Conservation (phyloP, 371 early-diverging fungal genomes). For the Catenaria anguillulae region DNA sequence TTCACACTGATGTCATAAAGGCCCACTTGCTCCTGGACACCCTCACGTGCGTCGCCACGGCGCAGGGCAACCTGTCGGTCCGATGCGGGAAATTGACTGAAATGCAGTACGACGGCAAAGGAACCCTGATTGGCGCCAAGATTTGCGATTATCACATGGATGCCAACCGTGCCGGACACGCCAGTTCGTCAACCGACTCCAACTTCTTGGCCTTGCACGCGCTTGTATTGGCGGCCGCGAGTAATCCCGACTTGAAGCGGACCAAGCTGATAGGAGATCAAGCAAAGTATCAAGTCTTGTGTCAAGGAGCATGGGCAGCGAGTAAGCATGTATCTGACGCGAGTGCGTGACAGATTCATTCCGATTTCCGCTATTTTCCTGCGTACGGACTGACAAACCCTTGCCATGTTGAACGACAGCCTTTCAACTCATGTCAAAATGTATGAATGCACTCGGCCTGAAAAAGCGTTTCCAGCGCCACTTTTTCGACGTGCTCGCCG, state of each 20-base stretch:
- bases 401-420: not conserved
- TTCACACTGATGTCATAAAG: constrained; percentile 1
- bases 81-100: constrained; percentile 72
- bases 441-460: constrained; percentile 67
- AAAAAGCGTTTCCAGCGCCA: constrained; percentile 58
- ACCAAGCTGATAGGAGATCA: not conserved
- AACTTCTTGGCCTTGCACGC: constrained; percentile 86
- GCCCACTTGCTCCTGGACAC: constrained; percentile 49
- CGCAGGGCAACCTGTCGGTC: constrained; percentile 51
- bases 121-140: constrained; percentile 70
- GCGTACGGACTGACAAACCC: not conserved
- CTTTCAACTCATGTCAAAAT: constrained; percentile 28
- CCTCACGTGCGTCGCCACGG: constrained; percentile 58
- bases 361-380: not conserved
- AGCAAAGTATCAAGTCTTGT: not conserved
- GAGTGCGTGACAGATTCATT: too few species aligned
- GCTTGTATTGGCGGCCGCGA: constrained; percentile 26
- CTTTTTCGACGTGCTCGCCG: constrained; percentile 69
- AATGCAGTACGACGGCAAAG: constrained; percentile 67
- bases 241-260: not conserved
- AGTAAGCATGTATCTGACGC: constrained; percentile 47
- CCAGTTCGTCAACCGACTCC: constrained; percentile 45
- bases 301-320: constrained; percentile 24
- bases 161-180: constrained; percentile 47
- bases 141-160: constrained; percentile 77